Evolutionary conservation across 2,329 filamentous ascomycete species (phyloP).

Genomic region (Madurella fahalii): DNA sequence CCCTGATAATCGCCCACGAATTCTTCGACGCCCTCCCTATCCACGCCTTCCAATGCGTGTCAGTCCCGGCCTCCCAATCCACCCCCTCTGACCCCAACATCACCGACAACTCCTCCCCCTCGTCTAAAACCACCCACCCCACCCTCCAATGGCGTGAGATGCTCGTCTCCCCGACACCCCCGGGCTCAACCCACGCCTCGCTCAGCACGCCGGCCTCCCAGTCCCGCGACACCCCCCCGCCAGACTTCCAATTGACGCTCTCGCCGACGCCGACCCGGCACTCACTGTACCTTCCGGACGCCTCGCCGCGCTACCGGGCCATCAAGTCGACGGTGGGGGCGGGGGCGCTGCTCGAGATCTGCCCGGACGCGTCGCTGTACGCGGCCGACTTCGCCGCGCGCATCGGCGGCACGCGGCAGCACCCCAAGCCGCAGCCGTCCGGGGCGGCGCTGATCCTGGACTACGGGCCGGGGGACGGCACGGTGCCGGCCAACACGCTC

Average conservation of each 20-base stretch:
- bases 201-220: slow-evolving; percentile 51
- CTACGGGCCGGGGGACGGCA: slow-evolving; percentile 72
- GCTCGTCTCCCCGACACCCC: slow-evolving; percentile 66
- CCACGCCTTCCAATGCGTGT: slow-evolving; percentile 82
- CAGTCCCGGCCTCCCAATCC: slow-evolving; percentile 33
- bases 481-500: slow-evolving; percentile 81
- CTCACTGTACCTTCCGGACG: slow-evolving; percentile 77
- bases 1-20: slow-evolving; percentile 94
- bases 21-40: slow-evolving; percentile 98
- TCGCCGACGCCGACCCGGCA: slow-evolving; percentile 74
- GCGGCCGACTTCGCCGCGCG: slow-evolving; percentile 75
- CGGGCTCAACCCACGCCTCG: slow-evolving; percentile 48
- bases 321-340: slow-evolving; percentile 64
- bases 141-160: slow-evolving; percentile 74
- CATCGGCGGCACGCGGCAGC: slow-evolving; percentile 65
- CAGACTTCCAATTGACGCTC: slow-evolving; percentile 85
- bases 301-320: slow-evolving; percentile 71
- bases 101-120: slow-evolving; percentile 39
- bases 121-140: slow-evolving; percentile 34
- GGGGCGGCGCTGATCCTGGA: slow-evolving; percentile 94
- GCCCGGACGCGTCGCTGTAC: slow-evolving; percentile 79
- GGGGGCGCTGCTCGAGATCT: slow-evolving; percentile 79
- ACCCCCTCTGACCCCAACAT: slow-evolving; percentile 35
- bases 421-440: slow-evolving; percentile 58
- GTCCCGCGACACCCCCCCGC: slow-evolving; percentile 49